Conservation (phyloP, 805 yeast genomes). For the Candida ipomoeae region DNA sequence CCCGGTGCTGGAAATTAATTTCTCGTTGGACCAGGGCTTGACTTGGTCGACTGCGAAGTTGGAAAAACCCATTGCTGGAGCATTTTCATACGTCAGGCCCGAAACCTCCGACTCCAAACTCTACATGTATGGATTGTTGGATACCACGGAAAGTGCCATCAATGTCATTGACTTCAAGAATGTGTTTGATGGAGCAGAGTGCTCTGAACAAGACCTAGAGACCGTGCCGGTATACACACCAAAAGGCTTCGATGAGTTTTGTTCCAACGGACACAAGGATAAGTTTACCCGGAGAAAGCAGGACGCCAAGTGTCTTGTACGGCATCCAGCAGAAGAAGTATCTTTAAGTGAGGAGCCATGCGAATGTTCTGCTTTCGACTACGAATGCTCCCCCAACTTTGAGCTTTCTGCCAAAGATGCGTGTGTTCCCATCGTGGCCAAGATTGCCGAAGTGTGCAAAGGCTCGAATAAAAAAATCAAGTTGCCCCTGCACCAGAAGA, state of each 20-base stretch:
- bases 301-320: slow-evolving; percentile 60
- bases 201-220: slow-evolving; percentile 57
- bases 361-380: slow-evolving; percentile 60
- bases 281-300: slow-evolving; percentile 60
- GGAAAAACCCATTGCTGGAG: slow-evolving; percentile 54
- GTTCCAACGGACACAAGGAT: slow-evolving; percentile 69
- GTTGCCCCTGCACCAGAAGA: slow-evolving; percentile 37
- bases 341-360: slow-evolving; percentile 48
- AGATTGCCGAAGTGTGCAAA: slow-evolving; percentile 24
- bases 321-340: slow-evolving; percentile 41
- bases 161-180: slow-evolving; percentile 52
- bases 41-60: slow-evolving; percentile 56
- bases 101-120: slow-evolving; percentile 48
- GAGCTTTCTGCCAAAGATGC: slow-evolving; percentile 28
- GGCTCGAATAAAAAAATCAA: slow-evolving; percentile 20
- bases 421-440: slow-evolving; percentile 42
- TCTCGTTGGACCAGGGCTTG: slow-evolving; percentile 70
- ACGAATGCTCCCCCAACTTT: slow-evolving; percentile 62
- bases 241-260: slow-evolving; percentile 32
- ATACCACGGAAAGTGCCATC: slow-evolving; percentile 17
- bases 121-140: slow-evolving; percentile 41
- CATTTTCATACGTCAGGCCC: slow-evolving; percentile 36
- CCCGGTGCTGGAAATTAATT: slow-evolving; percentile 24
- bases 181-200: slow-evolving; percentile 48
- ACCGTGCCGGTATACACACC: slow-evolving; percentile 52